A percentile compares a stretch with the other conserved stretches of the same genome.
These are phyloP conservation scores for Mortierella hygrophila DNA, from an alignment of 192 early-diverging fungal genomes.

Conservation along the genomic window DNA sequence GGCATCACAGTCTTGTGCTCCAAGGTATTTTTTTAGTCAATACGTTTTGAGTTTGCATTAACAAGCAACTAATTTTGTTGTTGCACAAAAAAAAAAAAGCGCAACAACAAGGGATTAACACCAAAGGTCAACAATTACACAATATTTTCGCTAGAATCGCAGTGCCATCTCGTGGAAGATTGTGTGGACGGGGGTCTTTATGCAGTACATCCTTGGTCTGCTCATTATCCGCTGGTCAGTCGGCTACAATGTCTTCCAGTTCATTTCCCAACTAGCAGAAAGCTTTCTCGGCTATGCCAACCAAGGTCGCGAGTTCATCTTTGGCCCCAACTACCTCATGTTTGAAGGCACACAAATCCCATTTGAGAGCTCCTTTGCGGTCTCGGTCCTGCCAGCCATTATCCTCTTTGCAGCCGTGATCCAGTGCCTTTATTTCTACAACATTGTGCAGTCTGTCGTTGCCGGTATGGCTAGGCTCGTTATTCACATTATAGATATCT, in stretches of 20 bases:
- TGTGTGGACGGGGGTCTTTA: slow-evolving; percentile 73
- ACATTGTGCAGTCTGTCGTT: slow-evolving; percentile 86
- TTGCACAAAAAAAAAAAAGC: neutral
- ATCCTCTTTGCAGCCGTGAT: slow-evolving; percentile 89
- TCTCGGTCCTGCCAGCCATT: slow-evolving; percentile 81
- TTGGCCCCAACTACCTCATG: slow-evolving; percentile 60
- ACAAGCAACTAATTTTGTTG: neutral
- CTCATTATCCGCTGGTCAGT: slow-evolving; percentile 77
- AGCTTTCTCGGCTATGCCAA: slow-evolving; percentile 71
- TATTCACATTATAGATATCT: slow-evolving; percentile 74
- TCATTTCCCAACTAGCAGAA: slow-evolving; percentile 60
- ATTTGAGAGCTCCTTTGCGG: slow-evolving; percentile 66
- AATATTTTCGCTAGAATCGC: slow-evolving; percentile 42
- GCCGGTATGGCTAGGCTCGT: slow-evolving; percentile 71
- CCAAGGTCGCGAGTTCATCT: slow-evolving; percentile 76
- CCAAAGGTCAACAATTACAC: neutral
- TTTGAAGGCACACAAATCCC: slow-evolving; percentile 17
- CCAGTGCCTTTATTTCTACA: slow-evolving; percentile 83
- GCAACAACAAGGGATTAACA: neutral
- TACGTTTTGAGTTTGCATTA: neutral
- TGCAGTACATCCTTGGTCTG: slow-evolving; percentile 85
- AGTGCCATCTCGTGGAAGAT: slow-evolving; percentile 77
- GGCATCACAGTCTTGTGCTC: slow-evolving; percentile 62
- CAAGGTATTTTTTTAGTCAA: slow-evolving; percentile 15
- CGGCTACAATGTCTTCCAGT: slow-evolving; percentile 78